These are phyloP conservation scores for Theobroma grandiflorum DNA, from an alignment of 441 rosid species.

Conservation along the genomic window DNA sequence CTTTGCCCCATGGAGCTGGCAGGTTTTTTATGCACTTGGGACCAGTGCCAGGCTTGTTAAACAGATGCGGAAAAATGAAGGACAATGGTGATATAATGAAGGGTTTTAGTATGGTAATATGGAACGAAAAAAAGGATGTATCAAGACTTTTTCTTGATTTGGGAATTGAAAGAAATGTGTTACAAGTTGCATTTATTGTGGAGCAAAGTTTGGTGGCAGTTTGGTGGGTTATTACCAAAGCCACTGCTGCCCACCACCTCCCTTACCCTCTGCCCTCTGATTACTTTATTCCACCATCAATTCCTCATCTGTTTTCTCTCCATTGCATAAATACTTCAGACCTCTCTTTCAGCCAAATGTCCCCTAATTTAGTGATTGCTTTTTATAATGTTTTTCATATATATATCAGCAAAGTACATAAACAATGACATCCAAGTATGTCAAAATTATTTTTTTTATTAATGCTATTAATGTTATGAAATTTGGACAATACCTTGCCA, in stretches of 20 bases:
- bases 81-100: not conserved
- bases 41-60: not conserved
- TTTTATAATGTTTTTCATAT: no score
- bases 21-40: not conserved
- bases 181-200: constrained; percentile 5
- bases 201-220: constrained; percentile 15
- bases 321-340: not conserved
- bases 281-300: not conserved
- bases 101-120: no score
- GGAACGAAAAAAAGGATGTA: not conserved
- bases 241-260: not conserved
- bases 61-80: not conserved
- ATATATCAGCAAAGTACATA: no score
- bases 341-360: no score
- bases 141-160: not conserved
- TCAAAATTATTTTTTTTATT: no score
- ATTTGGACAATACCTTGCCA: no score
- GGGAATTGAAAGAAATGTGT: not conserved
- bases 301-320: not conserved
- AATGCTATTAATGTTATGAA: no score
- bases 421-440: no score
- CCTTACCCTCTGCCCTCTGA: not conserved
- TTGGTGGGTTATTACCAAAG: constrained; percentile 14
- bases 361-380: no score
- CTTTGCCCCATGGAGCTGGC: not conserved